Percentiles rank a stretch among this genome's conserved stretches.
These are phyloP conservation scores for Tuber indicum DNA, from an alignment of 495 filamentous ascomycete species.

Conservation along the genomic window DNA sequence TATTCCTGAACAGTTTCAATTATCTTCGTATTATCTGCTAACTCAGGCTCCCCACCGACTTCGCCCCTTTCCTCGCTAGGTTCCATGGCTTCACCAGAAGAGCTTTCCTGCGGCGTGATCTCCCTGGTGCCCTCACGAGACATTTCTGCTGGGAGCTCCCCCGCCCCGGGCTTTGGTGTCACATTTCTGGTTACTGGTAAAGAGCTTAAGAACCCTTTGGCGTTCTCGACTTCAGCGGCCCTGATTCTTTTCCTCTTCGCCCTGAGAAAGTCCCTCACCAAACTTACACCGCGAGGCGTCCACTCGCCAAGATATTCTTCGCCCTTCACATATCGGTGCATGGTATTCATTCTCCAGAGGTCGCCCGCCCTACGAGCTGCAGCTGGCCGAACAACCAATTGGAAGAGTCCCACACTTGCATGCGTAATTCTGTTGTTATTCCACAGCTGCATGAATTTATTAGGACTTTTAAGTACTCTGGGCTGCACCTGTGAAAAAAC, in stretches of 20 bases:
- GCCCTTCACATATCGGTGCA: slow-evolving; percentile 88
- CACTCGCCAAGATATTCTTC: slow-evolving; percentile 78
- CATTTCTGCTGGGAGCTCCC: slow-evolving; percentile 3
- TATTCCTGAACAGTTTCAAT: slow-evolving; percentile 14
- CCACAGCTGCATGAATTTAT: slow-evolving; percentile 81
- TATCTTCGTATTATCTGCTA: slow-evolving; percentile 10
- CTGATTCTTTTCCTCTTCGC: slow-evolving; percentile 63
- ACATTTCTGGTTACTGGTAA: slow-evolving; percentile 37
- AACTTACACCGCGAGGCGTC: slow-evolving; percentile 80
- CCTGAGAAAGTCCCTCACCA: slow-evolving; percentile 73
- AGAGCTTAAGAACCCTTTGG: slow-evolving; percentile 57
- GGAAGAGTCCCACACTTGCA: slow-evolving; percentile 77
- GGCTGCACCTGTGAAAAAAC: slow-evolving; percentile 75
- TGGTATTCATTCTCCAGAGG: slow-evolving; percentile 94
- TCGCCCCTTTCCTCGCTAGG: neutral
- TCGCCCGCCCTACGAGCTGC: slow-evolving; percentile 87
- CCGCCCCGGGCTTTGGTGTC: slow-evolving; percentile 29
- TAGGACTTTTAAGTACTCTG: slow-evolving; percentile 74
- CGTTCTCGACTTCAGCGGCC: slow-evolving; percentile 70
- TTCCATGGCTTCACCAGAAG: neutral
- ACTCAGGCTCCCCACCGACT: neutral
- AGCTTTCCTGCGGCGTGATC: neutral
- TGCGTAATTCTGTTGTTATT: slow-evolving; percentile 78
- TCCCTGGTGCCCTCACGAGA: neutral
- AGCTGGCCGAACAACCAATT: slow-evolving; percentile 72